A percentile compares a stretch with the other conserved stretches of the same genome.
Conservation (phyloP, 495 filamentous ascomycete genomes). For the Penicillium angulare region DNA sequence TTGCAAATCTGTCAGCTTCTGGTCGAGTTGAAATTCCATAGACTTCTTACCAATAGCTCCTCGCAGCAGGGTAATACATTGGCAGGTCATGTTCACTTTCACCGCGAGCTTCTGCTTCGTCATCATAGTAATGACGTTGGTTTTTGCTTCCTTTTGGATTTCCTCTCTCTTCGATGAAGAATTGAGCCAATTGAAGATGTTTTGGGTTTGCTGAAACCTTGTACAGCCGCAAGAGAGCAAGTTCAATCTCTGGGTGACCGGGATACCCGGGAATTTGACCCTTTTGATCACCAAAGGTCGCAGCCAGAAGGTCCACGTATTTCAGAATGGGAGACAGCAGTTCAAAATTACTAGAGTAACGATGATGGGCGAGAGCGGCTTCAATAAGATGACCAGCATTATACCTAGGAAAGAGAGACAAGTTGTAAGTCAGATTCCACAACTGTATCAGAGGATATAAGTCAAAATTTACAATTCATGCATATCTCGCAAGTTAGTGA, state of each 20-base stretch:
- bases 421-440: background rate
- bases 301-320: slow-evolving; percentile 52
- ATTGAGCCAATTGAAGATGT: slow-evolving; percentile 50
- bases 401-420: slow-evolving; percentile 34
- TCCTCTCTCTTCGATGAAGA: slow-evolving; percentile 58
- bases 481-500: slow-evolving; percentile 58
- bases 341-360: slow-evolving; percentile 48
- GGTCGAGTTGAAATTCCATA: no score
- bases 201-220: slow-evolving; percentile 42
- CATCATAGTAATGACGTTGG: slow-evolving; percentile 50
- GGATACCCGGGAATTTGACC: slow-evolving; percentile 57
- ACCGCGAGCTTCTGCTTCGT: slow-evolving; percentile 48
- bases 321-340: slow-evolving; percentile 51
- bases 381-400: slow-evolving; percentile 62
- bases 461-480: slow-evolving; percentile 62
- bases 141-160: slow-evolving; percentile 46
- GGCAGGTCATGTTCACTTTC: slow-evolving; percentile 47
- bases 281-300: slow-evolving; percentile 47
- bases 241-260: slow-evolving; percentile 60
- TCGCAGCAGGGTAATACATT: slow-evolving; percentile 37
- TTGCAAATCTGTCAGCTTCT: background rate
- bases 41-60: slow-evolving; percentile 41
- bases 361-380: slow-evolving; percentile 53
- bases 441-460: slow-evolving; percentile 15
- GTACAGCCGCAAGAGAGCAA: slow-evolving; percentile 55